These are phyloP conservation scores for Diaporthe caulivora DNA, from an alignment of 2,329 filamentous ascomycete species.

Conservation along the genomic window DNA sequence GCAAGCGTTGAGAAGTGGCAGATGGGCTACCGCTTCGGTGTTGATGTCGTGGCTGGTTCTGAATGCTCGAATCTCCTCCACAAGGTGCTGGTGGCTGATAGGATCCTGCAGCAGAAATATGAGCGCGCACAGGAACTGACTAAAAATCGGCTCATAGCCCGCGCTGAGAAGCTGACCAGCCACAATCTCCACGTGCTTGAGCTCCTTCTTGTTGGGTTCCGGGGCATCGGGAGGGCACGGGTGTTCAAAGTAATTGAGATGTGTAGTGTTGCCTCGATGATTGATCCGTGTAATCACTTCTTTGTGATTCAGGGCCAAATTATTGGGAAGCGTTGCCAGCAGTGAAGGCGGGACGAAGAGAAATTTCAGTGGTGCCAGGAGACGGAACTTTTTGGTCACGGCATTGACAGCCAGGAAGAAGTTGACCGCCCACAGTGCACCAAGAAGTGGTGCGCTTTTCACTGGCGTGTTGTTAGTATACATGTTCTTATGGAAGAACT, in stretches of 20 bases:
- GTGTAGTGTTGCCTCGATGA: background rate
- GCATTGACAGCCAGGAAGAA: conserved; percentile 8
- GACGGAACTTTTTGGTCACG: background rate
- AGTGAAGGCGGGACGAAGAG: background rate
- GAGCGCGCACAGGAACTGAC: conserved; percentile 4
- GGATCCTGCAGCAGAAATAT: background rate
- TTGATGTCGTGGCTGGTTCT: background rate
- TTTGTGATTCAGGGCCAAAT: background rate
- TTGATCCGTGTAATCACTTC: background rate
- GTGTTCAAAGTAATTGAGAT: conserved; percentile 12
- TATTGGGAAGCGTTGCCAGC: background rate
- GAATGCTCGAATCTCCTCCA: background rate
- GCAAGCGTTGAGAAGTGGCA: background rate
- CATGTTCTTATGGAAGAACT: background rate
- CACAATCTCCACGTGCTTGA: conserved; percentile 6
- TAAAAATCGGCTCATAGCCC: background rate
- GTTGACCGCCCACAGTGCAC: background rate
- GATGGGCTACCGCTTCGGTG: background rate
- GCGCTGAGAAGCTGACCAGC: conserved; percentile 5
- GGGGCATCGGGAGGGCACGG: background rate
- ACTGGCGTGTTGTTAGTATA: background rate
- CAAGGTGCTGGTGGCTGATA: background rate
- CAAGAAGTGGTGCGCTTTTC: background rate
- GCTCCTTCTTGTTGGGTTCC: background rate
- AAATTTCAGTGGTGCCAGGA: background rate